A percentile compares a stretch with the other conserved stretches of the same genome.
phyloP scores from a whole-genome alignment of 2,329 filamentous ascomycete genomes.

The Fusarium setosum region DNA sequence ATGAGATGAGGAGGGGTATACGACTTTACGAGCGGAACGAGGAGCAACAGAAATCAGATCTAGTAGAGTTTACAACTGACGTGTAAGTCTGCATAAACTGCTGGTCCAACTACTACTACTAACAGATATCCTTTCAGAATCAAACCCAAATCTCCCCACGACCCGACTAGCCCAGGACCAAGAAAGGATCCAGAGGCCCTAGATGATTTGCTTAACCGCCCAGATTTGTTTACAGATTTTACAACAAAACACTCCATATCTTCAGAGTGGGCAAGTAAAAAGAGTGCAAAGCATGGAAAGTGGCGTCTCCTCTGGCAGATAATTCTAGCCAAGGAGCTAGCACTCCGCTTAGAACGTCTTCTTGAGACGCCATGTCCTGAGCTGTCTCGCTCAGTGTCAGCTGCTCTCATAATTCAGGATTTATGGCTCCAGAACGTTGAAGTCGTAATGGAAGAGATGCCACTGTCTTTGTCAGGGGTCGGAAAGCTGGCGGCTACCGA shows the following conservation, averaged over 20 bases:
- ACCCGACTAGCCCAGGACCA: not conserved
- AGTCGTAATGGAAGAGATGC: slow-evolving; percentile 1
- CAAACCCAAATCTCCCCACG: not conserved
- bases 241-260: not conserved
- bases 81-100: not conserved
- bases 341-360: not conserved
- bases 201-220: not conserved
- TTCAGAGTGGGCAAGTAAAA: not conserved
- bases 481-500: not conserved
- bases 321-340: slow-evolving; percentile 2
- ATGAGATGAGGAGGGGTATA: not conserved
- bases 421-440: slow-evolving; percentile 3
- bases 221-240: slow-evolving; percentile 2
- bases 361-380: not conserved
- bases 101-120: not conserved
- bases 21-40: not conserved
- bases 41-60: not conserved
- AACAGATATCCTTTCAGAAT: not conserved
- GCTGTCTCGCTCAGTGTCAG: not conserved
- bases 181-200: not conserved
- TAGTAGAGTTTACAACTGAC: not conserved
- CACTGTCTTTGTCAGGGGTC: not conserved
- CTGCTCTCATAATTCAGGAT: slow-evolving; percentile 4
- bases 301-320: slow-evolving; percentile 10
- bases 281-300: not conserved